phyloP scores from a whole-genome alignment of 192 early-diverging fungal species.

The Umbelopsis ramanniana region DNA sequence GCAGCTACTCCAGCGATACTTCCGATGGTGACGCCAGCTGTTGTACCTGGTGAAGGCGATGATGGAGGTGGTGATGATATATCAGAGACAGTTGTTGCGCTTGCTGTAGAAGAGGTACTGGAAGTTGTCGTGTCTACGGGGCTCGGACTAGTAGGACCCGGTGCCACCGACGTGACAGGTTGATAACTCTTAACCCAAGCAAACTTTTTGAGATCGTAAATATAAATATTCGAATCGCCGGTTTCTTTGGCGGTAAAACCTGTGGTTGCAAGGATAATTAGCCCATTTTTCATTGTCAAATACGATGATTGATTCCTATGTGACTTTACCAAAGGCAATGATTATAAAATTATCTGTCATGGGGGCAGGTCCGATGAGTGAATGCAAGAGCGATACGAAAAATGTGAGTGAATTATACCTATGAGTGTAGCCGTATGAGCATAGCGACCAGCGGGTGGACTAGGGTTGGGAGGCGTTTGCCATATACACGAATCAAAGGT shows the following conservation, averaged over 20 bases:
- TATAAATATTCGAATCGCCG: conserved; percentile 30
- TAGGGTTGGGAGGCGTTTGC: not conserved
- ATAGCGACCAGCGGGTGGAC: conserved; percentile 19
- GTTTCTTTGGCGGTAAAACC: not conserved
- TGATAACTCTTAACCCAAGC: conserved; percentile 25
- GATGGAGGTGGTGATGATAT: not conserved
- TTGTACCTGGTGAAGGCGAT: not conserved
- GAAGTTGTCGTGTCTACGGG: not conserved
- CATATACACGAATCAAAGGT: not conserved
- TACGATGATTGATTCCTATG: not conserved
- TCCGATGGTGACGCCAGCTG: conserved; percentile 14
- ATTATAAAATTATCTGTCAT: conserved; percentile 13
- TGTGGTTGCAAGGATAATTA: not conserved
- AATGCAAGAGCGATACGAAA: not conserved
- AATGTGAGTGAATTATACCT: not conserved
- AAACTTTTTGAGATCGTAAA: conserved; percentile 24
- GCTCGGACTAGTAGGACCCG: not conserved
- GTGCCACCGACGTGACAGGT: not conserved
- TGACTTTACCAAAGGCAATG: conserved; percentile 20
- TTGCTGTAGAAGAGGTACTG: not conserved
- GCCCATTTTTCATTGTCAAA: not conserved
- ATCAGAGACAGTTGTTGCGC: not conserved
- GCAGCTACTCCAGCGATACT: conserved; percentile 6
- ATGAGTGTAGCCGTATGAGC: conserved; percentile 30
- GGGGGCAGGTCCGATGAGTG: not conserved